Base-by-base conservation (phyloP, 768 basidiomycete genomes). In the Russula brevipes region DNA sequence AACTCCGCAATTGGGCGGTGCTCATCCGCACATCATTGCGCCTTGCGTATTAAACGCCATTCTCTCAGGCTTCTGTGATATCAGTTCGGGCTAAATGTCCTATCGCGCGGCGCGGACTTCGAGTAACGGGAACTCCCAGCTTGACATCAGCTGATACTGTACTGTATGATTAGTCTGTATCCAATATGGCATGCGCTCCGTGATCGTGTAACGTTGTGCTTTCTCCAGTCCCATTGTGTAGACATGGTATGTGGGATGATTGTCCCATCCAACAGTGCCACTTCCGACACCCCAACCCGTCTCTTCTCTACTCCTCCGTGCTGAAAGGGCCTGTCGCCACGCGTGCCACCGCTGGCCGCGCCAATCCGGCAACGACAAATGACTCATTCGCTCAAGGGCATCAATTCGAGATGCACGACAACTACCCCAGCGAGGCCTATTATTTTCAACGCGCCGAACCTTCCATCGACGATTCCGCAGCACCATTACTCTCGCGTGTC, bases 201-300 rank as follows among this genome's bases (percentile, higher is more conserved):
- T n/a, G n/a, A n/a, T n/a, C n/a, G n/a, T n/a, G n/a, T n/a, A n/a
- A n/a, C n/a, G 11, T 24, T n/a, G 4, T 42, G 11, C n/a, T 16
- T 16, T 16, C 39, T 36, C 33, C 9, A 63, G 62, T 7, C 47
- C 53, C 46, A 10, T 35, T 54, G 31, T 63, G 57, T 31, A 59
- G 44, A 49, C 8, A 63, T 19, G 57, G 62, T 4, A 54, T 58
- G 57, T 45, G 51, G 7, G 52, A 49, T 9, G 51, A 63, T 16
- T 59, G 62, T n/a, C 52, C 57, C 8, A n/a, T 54, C 33, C 10
- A 42, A 2, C 58, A 44, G 24, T 59, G 62, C 47, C 30, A 24
- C 10, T 24, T 49, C 38, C 51, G 16, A 24, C 46, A 47, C 19
- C 5, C 38, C 17, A 30, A 19, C 5, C 33, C 45, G 10, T 4